Conservation (phyloP, 2,329 filamentous ascomycete species). For the Trichoderma hamatum region DNA sequence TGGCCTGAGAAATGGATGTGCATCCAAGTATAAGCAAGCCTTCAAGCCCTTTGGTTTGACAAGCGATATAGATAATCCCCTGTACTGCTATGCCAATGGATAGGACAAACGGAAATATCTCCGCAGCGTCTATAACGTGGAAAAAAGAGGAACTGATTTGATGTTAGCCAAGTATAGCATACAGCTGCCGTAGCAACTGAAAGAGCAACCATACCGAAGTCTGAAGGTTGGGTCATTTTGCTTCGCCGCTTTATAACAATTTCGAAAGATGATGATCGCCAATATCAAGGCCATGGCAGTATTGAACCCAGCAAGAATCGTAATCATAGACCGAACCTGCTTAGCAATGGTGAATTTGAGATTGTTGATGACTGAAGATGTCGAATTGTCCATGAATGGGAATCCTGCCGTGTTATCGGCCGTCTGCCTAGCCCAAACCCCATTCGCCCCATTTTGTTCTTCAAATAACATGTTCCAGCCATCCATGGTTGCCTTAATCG, state of each 20-base stretch:
- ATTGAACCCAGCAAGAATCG: conserved; percentile 65
- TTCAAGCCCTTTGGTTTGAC: conserved; percentile 59
- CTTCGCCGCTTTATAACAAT: conserved; percentile 54
- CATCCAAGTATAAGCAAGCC: conserved; percentile 57
- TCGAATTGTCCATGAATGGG: conserved; percentile 45
- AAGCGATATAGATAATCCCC: conserved; percentile 58
- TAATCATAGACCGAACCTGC: conserved; percentile 62
- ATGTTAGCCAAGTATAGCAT: not conserved
- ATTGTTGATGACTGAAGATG: conserved; percentile 53
- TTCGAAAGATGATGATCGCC: conserved; percentile 59
- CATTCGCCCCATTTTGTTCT: conserved; percentile 24
- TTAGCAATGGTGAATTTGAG: conserved; percentile 57
- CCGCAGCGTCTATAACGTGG: conserved; percentile 50
- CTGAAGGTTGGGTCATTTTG: conserved; percentile 45
- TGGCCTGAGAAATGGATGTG: conserved; percentile 56
- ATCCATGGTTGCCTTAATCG: conserved; percentile 23
- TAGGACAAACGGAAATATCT: conserved; percentile 59
- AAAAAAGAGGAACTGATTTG: conserved; percentile 43
- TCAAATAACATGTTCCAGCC: conserved; percentile 16
- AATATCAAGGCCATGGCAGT: conserved; percentile 60
- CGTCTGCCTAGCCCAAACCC: conserved; percentile 27
- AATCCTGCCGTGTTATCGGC: conserved; percentile 32
- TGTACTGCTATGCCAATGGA: conserved; percentile 62
- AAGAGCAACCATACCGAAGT: conserved; percentile 44
- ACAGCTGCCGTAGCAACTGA: not conserved